phyloP scores from a whole-genome alignment of 2,329 filamentous ascomycete species.

The Ascochyta fabae region DNA sequence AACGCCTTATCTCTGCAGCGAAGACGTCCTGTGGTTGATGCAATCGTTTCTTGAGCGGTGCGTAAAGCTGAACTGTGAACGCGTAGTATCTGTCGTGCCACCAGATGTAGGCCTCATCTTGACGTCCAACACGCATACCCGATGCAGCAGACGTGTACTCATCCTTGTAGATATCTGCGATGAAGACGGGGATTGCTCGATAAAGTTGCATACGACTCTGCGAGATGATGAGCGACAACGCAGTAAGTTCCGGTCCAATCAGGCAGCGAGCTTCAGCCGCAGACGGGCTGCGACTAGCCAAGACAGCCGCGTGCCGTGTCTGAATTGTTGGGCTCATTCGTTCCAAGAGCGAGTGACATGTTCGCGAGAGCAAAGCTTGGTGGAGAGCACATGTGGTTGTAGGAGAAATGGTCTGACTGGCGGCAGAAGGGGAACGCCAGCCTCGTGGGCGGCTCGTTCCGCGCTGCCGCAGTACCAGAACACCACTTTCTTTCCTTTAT shows the following conservation, averaged over 20 bases:
- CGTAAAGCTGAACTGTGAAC: background rate
- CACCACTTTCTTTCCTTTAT: too few relatives aligned
- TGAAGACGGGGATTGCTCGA: conserved; percentile 1
- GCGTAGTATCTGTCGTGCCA: background rate
- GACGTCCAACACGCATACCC: conserved; percentile 9
- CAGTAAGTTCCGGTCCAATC: conserved; percentile 1
- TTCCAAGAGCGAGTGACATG: background rate
- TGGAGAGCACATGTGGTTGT: too few relatives aligned
- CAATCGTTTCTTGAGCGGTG: background rate
- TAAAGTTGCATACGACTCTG: background rate
- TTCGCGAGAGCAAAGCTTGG: background rate
- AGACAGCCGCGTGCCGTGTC: background rate
- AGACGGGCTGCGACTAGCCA: background rate
- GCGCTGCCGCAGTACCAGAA: too few relatives aligned
- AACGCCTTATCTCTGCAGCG: background rate
- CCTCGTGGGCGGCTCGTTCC: too few relatives aligned
- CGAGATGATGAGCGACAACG: conserved; percentile 2
- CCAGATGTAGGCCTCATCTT: background rate
- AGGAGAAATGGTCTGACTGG: too few relatives aligned
- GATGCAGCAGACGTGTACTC: conserved; percentile 1
- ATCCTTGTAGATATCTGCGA: background rate
- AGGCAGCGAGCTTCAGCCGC: conserved; percentile 1
- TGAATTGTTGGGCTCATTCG: background rate
- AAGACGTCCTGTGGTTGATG: background rate
- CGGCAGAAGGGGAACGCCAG: too few relatives aligned